Conservation (phyloP, 2,329 filamentous ascomycete species). For the Ascochyta lentis region DNA sequence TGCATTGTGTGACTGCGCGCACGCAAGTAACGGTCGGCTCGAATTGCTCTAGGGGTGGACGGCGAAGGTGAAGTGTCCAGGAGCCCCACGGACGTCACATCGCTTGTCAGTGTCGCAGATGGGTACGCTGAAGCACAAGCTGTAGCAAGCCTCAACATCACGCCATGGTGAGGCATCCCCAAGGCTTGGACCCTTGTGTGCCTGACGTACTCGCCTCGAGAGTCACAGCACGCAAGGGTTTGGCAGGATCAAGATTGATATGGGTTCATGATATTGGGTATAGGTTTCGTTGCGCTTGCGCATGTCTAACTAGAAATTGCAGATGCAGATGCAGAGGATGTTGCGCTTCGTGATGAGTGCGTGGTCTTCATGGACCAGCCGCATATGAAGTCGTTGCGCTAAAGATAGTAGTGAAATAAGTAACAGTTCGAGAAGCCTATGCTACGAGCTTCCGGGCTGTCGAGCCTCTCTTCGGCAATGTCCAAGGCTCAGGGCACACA, state of each 20-base stretch:
- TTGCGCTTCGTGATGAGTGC: constrained; percentile 12
- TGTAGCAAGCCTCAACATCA: constrained; percentile 7
- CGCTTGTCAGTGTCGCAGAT: constrained; percentile 1
- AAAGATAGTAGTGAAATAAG: constrained; percentile 1
- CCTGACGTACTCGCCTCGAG: not conserved
- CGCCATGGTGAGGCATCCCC: constrained; percentile 12
- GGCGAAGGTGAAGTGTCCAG: not conserved
- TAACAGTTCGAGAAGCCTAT: constrained; percentile 7
- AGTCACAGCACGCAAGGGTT: not conserved
- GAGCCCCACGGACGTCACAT: not conserved
- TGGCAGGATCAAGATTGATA: not conserved
- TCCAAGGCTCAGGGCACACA: constrained; percentile 59
- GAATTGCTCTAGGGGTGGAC: no score
- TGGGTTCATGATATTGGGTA: constrained; percentile 6
- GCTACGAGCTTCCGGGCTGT: constrained; percentile 29
- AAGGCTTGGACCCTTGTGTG: constrained; percentile 9
- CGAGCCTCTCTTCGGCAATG: constrained; percentile 54
- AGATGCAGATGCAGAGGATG: not conserved
- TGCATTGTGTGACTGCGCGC: no score
- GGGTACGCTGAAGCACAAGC: constrained; percentile 9
- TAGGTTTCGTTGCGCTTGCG: constrained; percentile 5
- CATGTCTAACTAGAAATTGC: constrained; percentile 1
- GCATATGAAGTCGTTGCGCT: constrained; percentile 10
- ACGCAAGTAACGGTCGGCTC: no score
- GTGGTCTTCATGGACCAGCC: constrained; percentile 9